Percentiles rank a stretch among this genome's conserved stretches.
These are phyloP conservation scores for Hirschioporus abietinus DNA, from an alignment of 768 basidiomycete species.

Conservation along the genomic window DNA sequence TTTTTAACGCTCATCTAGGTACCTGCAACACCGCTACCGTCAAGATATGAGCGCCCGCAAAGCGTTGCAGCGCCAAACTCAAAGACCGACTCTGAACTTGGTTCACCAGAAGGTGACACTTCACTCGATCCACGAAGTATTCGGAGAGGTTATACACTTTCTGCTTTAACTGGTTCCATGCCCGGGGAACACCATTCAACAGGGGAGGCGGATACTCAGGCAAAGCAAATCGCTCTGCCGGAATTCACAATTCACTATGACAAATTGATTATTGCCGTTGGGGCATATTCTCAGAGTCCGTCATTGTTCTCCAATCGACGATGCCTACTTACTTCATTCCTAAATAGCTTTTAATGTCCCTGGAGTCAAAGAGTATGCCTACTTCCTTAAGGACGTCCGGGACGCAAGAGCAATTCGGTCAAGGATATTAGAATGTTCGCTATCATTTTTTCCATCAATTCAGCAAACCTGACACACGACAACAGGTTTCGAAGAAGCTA, in stretches of 20 bases:
- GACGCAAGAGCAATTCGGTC: constrained; percentile 69
- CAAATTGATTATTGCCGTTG: constrained; percentile 79
- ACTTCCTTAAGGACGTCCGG: constrained; percentile 76
- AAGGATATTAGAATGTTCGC: constrained; percentile 69
- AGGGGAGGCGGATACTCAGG: background rate
- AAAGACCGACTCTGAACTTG: background rate
- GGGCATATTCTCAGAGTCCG: constrained; percentile 80
- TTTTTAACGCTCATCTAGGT: constrained; percentile 32
- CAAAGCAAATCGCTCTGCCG: constrained; percentile 10
- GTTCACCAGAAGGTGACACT: constrained; percentile 17
- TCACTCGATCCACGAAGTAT: constrained; percentile 16
- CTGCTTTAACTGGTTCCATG: background rate
- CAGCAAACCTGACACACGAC: constrained; percentile 1
- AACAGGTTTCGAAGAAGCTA: constrained; percentile 79
- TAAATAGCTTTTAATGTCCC: constrained; percentile 61
- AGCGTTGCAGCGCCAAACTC: background rate
- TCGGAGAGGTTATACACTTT: background rate
- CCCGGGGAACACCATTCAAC: background rate
- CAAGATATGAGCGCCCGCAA: background rate
- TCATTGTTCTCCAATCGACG: constrained; percentile 1
- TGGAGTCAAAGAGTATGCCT: constrained; percentile 75
- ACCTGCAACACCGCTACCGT: constrained; percentile 45
- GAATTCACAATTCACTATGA: constrained; percentile 66
- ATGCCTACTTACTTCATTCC: constrained; percentile 6
- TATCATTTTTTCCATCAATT: constrained; percentile 2